Evolutionary conservation across 2,329 filamentous ascomycete species (phyloP).

Genomic region (Ascochyta fabae): DNA sequence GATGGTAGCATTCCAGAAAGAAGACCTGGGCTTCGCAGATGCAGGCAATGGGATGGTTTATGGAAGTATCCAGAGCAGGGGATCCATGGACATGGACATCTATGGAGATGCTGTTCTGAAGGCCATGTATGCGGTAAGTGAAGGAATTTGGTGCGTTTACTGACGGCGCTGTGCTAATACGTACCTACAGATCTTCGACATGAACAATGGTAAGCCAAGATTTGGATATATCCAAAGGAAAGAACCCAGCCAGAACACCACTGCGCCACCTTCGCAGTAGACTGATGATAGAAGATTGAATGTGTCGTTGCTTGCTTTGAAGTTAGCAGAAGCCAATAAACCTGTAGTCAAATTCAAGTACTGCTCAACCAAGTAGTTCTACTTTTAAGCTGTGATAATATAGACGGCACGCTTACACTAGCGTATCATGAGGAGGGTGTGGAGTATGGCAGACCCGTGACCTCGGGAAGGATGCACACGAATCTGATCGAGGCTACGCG

Average conservation of each 20-base stretch:
- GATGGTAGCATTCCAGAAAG: slow-evolving; percentile 30
- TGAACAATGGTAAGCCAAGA: slow-evolving; percentile 26
- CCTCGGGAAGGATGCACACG: no score
- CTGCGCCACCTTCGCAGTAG: slow-evolving; percentile 23
- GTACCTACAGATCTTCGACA: slow-evolving; percentile 26
- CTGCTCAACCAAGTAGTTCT: no score
- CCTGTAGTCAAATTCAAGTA: no score
- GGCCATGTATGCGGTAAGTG: slow-evolving; percentile 31
- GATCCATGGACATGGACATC: slow-evolving; percentile 32
- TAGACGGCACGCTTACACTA: no score
- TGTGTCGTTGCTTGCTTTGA: no score
- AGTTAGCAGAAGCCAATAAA: no score
- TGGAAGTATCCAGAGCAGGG: slow-evolving; percentile 31
- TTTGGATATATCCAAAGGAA: slow-evolving; percentile 34
- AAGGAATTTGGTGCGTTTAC: neutral
- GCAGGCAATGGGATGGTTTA: slow-evolving; percentile 30
- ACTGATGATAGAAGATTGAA: neutral
- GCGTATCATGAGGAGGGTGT: no score
- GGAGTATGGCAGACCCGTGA: no score
- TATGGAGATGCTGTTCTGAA: slow-evolving; percentile 32
- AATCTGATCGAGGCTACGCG: no score
- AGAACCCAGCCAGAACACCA: slow-evolving; percentile 26
- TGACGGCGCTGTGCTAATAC: slow-evolving; percentile 1
- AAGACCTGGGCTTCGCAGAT: slow-evolving; percentile 34
- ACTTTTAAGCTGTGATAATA: no score